phyloP scores from a whole-genome alignment of 345 rosid species.

The Hibiscus syriacus region DNA sequence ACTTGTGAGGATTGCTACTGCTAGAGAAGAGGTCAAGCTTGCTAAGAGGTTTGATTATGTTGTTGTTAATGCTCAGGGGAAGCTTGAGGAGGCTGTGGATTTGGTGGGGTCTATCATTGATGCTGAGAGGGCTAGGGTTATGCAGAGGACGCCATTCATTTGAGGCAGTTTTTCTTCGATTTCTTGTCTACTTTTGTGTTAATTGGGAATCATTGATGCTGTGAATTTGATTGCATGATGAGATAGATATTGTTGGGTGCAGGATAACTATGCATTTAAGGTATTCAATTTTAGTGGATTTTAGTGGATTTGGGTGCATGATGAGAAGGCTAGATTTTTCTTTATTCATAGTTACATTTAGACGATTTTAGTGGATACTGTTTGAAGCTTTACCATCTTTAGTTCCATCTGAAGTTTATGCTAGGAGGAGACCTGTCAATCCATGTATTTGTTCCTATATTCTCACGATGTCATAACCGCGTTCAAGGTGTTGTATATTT shows the following conservation, averaged over 20 bases:
- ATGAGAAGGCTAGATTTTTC: neutral
- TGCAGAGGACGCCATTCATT: constrained; percentile 54
- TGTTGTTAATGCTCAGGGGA: constrained; percentile 75
- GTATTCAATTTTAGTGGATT: neutral
- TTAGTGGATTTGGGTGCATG: too few relatives aligned
- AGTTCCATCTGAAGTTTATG: neutral
- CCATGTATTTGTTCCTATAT: neutral
- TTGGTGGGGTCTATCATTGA: constrained; percentile 69
- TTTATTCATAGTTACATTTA: neutral
- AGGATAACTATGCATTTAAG: neutral
- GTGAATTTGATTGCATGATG: neutral
- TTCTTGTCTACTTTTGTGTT: neutral
- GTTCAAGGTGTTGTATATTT: neutral
- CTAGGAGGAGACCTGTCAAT: neutral
- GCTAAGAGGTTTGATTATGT: constrained; percentile 65
- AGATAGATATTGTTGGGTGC: neutral
- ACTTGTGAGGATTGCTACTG: constrained; percentile 73
- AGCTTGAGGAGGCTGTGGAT: constrained; percentile 61
- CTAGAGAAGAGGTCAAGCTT: constrained; percentile 78
- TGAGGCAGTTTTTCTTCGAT: constrained; percentile 14
- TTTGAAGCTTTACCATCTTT: neutral
- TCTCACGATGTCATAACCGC: neutral
- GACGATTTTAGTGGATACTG: neutral
- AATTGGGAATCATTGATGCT: neutral
- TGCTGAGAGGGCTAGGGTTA: constrained; percentile 88